Evolutionary conservation across 1,139 yeast genomes (phyloP), one percentile per base, ranked within the genome.

Genomic region (Magnusiomyces tetraspermus): DNA sequence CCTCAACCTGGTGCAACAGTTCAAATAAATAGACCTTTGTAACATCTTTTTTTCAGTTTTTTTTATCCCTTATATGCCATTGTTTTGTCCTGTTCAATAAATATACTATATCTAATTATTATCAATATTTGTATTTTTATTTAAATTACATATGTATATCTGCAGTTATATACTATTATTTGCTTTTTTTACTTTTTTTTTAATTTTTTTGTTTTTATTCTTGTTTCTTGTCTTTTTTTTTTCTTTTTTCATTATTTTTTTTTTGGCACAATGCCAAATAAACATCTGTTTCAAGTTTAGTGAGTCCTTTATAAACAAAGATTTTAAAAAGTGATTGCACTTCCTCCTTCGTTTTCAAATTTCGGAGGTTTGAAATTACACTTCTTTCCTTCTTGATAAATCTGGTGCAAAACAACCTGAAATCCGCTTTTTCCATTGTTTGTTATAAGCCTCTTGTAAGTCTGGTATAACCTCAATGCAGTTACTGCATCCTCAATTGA

Each of bases 401-500:
- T 76, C 47, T 77, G 75, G 49, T 82, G 77, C 61, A 92, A 73
- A 1, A 79, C 76, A 8, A 68, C 69, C 44, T 85, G 87, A 57
- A 90, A 78, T 30, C 72, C 75, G 1, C 23, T 19, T 15, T 42
- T 13, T 0, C 86, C 92, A 2, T 72, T 74, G 53, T 73, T 71
- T 11, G 40, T 13, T 10, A 5, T 6, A 58, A 90, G 73, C 59
- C 82, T 82, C 61, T 78, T 69, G 62, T 86, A 90, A 63, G 80
- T 82, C 59, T 80, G 79, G 70, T 86, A 94, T 46, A 94, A 71
- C 51, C 79, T 69, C 59, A 94, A 75, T 0, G 99, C 98, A 13
- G 94, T 84, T 53, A 77, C 73, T 0, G 99, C 97, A 71, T 94
- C 99, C 64, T 94, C 98, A 47, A 92, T 88, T 0, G 97, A 90